Conservation (phyloP, 768 basidiomycete species). For the Plicaturopsis crispa region DNA sequence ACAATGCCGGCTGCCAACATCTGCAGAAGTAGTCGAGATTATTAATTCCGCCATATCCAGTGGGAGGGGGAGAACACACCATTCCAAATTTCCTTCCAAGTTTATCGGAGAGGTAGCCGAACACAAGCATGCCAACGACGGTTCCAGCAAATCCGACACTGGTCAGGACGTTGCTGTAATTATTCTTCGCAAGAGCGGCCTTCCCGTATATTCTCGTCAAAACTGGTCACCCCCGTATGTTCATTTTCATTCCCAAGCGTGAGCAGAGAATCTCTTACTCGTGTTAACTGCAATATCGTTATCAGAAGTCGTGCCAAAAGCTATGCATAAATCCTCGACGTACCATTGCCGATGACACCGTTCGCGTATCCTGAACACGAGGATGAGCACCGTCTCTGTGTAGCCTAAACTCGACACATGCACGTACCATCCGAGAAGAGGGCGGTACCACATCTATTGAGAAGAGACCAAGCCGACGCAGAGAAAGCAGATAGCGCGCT, state of each 20-base stretch:
- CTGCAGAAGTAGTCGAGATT: slow-evolving; percentile 27
- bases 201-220: slow-evolving; percentile 64
- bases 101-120: slow-evolving; percentile 83
- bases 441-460: slow-evolving; percentile 71
- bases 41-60: background rate
- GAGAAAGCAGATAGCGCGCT: too few species aligned
- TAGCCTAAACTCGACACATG: background rate
- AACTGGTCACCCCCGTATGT: too few species aligned
- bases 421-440: slow-evolving; percentile 74
- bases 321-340: slow-evolving; percentile 17
- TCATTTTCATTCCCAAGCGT: too few species aligned
- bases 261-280: too few species aligned
- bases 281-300: slow-evolving; percentile 48
- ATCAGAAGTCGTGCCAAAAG: background rate
- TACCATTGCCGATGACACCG: slow-evolving; percentile 70
- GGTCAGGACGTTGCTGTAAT: slow-evolving; percentile 46
- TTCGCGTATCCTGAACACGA: slow-evolving; percentile 70
- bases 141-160: slow-evolving; percentile 80
- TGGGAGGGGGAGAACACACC: slow-evolving; percentile 33
- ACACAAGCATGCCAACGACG: slow-evolving; percentile 76
- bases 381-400: background rate
- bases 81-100: slow-evolving; percentile 85
- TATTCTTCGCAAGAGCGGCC: slow-evolving; percentile 36
- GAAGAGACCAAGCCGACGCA: too few species aligned
- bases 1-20: slow-evolving; percentile 82